phyloP scores from a whole-genome alignment of 345 rosid species.

The Excoecaria agallocha region DNA sequence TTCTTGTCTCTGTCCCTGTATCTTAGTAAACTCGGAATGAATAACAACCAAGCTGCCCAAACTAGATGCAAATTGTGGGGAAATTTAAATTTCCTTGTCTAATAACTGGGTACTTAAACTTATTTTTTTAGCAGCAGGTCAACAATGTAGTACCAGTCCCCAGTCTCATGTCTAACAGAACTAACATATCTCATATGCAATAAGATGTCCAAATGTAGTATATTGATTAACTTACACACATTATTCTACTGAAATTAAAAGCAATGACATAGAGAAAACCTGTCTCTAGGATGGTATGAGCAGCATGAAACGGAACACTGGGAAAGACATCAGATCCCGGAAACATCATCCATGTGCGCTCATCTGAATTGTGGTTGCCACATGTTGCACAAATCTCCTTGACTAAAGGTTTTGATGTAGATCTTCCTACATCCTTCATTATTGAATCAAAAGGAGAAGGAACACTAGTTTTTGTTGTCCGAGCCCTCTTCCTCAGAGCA shows the following conservation, averaged over 20 bases:
- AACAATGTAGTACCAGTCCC: background rate
- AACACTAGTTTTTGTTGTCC: conserved; percentile 67
- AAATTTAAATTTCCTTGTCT: background rate
- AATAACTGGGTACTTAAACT: background rate
- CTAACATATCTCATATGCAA: background rate
- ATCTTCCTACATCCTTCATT: conserved; percentile 59
- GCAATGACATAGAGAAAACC: conserved; percentile 37
- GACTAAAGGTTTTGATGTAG: conserved; percentile 55
- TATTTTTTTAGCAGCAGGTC: background rate
- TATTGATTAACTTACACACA: background rate
- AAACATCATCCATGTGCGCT: conserved; percentile 77
- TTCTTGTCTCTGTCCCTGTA: too few species aligned
- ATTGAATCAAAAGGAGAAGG: conserved; percentile 63
- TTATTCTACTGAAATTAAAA: conserved; percentile 1
- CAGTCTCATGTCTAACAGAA: background rate
- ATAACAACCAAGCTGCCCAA: background rate
- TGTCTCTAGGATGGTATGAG: conserved; percentile 72
- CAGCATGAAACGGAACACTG: conserved; percentile 63
- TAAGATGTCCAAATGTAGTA: background rate
- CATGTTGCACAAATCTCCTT: conserved; percentile 77
- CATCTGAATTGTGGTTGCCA: conserved; percentile 65
- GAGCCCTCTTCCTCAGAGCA: conserved; percentile 71
- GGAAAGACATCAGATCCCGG: conserved; percentile 77
- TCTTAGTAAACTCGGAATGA: too few species aligned
- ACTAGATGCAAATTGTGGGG: background rate